phyloP scores from a whole-genome alignment of 345 rosid genomes.

The Hevea brasiliensis region DNA sequence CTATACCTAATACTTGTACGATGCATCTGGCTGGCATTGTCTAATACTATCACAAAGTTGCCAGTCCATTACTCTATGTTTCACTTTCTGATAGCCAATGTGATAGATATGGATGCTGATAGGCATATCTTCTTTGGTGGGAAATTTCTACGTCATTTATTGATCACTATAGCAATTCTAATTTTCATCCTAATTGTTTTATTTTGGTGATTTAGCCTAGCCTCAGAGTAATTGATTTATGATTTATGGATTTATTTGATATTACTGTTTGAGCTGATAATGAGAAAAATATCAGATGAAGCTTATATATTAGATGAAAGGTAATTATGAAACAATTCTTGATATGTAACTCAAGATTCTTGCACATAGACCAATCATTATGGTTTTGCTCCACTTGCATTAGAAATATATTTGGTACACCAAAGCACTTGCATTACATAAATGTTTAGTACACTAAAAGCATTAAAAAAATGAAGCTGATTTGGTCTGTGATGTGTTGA shows the following conservation, averaged over 20 bases:
- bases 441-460: background rate
- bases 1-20: background rate
- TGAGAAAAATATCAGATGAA: too few species aligned
- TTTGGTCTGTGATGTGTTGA: background rate
- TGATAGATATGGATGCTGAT: background rate
- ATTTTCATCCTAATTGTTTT: too few species aligned
- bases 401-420: too few species aligned
- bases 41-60: slow-evolving; percentile 3
- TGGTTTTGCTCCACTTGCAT: too few species aligned
- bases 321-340: background rate
- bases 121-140: too few species aligned
- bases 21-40: slow-evolving; percentile 10
- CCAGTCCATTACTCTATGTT: background rate
- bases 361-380: background rate
- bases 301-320: too few species aligned
- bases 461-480: too few species aligned
- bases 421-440: background rate
- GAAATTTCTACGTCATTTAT: background rate
- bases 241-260: too few species aligned
- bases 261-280: too few species aligned
- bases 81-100: background rate
- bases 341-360: background rate
- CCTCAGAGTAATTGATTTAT: too few species aligned
- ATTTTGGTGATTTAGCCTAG: too few species aligned
- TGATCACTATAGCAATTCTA: too few species aligned